Evolutionary conservation across 352 stramenopile species (phyloP).

Genomic region (Phytophthora rubi): DNA sequence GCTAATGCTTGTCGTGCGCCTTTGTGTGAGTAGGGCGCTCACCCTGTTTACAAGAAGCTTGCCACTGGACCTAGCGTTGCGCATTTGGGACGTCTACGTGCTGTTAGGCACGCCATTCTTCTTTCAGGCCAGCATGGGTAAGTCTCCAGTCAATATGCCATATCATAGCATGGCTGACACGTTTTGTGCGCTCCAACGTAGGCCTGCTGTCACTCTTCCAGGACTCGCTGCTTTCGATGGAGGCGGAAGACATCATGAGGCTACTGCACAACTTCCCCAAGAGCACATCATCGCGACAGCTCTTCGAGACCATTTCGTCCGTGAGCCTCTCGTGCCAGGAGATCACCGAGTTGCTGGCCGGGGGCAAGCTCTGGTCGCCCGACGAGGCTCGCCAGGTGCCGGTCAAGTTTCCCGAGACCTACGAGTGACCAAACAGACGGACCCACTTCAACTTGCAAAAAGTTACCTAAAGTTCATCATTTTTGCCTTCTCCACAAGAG

Average conservation of each 20-base stretch:
- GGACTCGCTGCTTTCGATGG: conserved; percentile 70
- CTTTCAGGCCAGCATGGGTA: conserved; percentile 88
- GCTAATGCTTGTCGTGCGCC: not conserved
- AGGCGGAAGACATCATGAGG: conserved; percentile 78
- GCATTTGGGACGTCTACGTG: conserved; percentile 87
- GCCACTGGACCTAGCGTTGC: conserved; percentile 73
- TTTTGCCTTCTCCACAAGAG: conserved; percentile 18
- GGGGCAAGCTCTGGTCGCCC: conserved; percentile 79
- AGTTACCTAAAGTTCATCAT: conserved; percentile 15
- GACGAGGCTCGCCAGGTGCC: conserved; percentile 63
- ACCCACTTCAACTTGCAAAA: conserved; percentile 27
- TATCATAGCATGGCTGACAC: conserved; percentile 10
- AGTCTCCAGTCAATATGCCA: not conserved
- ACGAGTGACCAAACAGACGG: conserved; percentile 42
- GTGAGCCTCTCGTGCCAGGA: conserved; percentile 75
- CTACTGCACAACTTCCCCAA: conserved; percentile 81
- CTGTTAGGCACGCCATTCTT: conserved; percentile 83
- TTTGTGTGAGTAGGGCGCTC: conserved; percentile 55
- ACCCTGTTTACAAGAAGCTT: conserved; percentile 84
- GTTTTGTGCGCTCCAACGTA: conserved; percentile 21
- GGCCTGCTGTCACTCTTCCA: conserved; percentile 77
- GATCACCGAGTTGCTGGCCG: conserved; percentile 71
- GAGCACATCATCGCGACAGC: conserved; percentile 58
- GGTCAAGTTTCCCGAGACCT: conserved; percentile 81
- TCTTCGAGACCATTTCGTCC: conserved; percentile 71